Evolutionary conservation across 2,329 filamentous ascomycete species (phyloP).

Genomic region (Akanthomyces uredinophilus): DNA sequence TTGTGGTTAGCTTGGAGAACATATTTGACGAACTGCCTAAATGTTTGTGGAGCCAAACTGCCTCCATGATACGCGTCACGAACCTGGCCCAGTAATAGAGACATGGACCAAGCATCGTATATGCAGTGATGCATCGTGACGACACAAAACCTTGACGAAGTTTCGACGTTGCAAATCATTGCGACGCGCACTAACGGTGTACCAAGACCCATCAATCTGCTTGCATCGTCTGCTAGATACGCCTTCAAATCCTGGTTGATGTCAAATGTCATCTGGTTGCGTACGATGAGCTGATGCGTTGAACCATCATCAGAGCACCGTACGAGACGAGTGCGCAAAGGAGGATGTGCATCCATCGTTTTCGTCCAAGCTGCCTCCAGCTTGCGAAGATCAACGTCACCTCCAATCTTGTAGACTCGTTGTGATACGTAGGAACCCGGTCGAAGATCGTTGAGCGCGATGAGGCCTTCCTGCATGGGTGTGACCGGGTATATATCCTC

Average conservation of each 20-base stretch:
- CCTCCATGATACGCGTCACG: not conserved
- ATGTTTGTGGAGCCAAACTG: not conserved
- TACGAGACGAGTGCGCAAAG: not conserved
- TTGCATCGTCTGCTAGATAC: not conserved
- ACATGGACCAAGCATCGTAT: slow-evolving; percentile 1
- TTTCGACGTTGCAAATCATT: not conserved
- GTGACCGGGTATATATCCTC: slow-evolving; percentile 35
- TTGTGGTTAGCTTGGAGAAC: not conserved
- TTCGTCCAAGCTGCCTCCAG: not conserved
- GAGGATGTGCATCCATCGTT: not conserved
- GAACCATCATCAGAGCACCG: not conserved
- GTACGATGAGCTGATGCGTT: not conserved
- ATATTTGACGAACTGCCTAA: not conserved
- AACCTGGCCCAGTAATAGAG: not conserved
- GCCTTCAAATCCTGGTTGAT: not conserved
- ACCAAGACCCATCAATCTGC: not conserved
- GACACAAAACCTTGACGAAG: not conserved
- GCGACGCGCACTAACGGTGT: not conserved
- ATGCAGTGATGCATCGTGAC: slow-evolving; percentile 4
- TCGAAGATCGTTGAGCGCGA: slow-evolving; percentile 29
- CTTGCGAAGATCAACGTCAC: not conserved
- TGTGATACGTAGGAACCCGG: not conserved
- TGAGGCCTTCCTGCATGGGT: slow-evolving; percentile 32
- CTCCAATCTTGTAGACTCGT: not conserved
- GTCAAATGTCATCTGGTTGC: not conserved